Conservation (phyloP, 805 yeast genomes). For the Kodamaea jinghongensis region DNA sequence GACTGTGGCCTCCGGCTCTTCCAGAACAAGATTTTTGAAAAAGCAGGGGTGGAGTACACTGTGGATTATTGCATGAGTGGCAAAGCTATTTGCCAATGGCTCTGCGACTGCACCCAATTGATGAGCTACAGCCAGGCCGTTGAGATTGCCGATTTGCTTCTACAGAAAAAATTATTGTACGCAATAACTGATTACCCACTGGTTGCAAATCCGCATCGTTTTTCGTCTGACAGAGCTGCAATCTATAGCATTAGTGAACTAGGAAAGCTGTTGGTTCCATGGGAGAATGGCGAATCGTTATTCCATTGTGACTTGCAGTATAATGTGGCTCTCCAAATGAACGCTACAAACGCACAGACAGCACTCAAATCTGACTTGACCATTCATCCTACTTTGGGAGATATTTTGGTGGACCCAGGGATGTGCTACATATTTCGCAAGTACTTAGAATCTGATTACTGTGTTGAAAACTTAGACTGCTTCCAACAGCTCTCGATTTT, state of each 20-base stretch:
- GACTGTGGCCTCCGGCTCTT: constrained; percentile 62
- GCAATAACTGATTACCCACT: constrained; percentile 42
- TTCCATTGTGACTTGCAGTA: too few species aligned
- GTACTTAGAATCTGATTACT: constrained; percentile 62
- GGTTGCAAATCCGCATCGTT: constrained; percentile 24
- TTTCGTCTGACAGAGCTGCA: constrained; percentile 33
- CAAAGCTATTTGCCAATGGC: constrained; percentile 79
- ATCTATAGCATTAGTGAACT: constrained; percentile 42
- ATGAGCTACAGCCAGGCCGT: constrained; percentile 51
- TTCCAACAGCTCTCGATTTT: constrained; percentile 58
- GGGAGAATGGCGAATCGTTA: constrained; percentile 23
- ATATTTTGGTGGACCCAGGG: constrained; percentile 71
- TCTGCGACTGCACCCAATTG: constrained; percentile 84
- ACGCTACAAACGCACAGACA: not conserved
- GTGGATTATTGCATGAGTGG: constrained; percentile 63
- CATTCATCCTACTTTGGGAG: constrained; percentile 22
- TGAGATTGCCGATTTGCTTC: constrained; percentile 49
- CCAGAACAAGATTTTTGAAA: constrained; percentile 35
- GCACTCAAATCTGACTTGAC: constrained; percentile 1
- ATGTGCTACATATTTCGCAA: constrained; percentile 61
- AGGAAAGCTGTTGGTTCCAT: constrained; percentile 40
- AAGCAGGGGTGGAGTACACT: constrained; percentile 8
- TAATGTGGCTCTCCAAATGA: not conserved
- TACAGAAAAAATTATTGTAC: constrained; percentile 45
- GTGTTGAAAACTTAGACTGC: constrained; percentile 76